A percentile compares a stretch with the other conserved stretches of the same genome.
Conservation (phyloP, 2,329 filamentous ascomycete genomes). For the Trichoderma hamatum region DNA sequence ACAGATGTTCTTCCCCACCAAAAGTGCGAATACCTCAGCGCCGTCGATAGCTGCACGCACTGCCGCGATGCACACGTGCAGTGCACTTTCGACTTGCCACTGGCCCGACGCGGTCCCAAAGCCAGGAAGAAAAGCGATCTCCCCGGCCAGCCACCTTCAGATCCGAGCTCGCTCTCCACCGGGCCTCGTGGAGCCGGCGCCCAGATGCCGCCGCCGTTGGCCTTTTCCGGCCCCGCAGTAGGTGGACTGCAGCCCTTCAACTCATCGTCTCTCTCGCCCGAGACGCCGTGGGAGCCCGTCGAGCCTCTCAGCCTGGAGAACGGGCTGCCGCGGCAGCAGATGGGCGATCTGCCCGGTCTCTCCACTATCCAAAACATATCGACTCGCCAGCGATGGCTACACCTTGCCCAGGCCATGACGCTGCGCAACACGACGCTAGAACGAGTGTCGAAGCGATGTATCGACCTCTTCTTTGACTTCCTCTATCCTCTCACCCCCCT, state of each 20-base stretch:
- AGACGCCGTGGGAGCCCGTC: slow-evolving; percentile 22
- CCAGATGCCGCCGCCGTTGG: slow-evolving; percentile 25
- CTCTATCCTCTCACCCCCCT: slow-evolving; percentile 48
- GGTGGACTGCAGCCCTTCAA: slow-evolving; percentile 22
- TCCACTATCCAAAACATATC: slow-evolving; percentile 28
- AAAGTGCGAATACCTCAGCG: slow-evolving; percentile 37
- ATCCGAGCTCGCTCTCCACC: slow-evolving; percentile 25
- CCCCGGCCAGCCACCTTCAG: slow-evolving; percentile 27
- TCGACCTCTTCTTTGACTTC: slow-evolving; percentile 48
- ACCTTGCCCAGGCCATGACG: slow-evolving; percentile 33
- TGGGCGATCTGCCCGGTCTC: slow-evolving; percentile 19
- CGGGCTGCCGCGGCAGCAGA: slow-evolving; percentile 17
- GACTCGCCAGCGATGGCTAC: slow-evolving; percentile 38
- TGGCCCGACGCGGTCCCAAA: slow-evolving; percentile 46
- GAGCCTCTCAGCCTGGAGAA: slow-evolving; percentile 25
- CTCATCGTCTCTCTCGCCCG: slow-evolving; percentile 25
- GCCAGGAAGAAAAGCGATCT: slow-evolving; percentile 32
- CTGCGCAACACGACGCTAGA: slow-evolving; percentile 35
- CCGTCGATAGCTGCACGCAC: slow-evolving; percentile 36
- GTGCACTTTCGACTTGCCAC: slow-evolving; percentile 45
- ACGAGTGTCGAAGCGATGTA: slow-evolving; percentile 38
- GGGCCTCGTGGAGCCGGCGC: slow-evolving; percentile 12
- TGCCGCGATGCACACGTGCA: slow-evolving; percentile 39
- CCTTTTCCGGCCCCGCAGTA: slow-evolving; percentile 22
- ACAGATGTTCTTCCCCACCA: slow-evolving; percentile 12